Conservation (phyloP, 2,329 filamentous ascomycete species). For the Karstenula rhodostoma region DNA sequence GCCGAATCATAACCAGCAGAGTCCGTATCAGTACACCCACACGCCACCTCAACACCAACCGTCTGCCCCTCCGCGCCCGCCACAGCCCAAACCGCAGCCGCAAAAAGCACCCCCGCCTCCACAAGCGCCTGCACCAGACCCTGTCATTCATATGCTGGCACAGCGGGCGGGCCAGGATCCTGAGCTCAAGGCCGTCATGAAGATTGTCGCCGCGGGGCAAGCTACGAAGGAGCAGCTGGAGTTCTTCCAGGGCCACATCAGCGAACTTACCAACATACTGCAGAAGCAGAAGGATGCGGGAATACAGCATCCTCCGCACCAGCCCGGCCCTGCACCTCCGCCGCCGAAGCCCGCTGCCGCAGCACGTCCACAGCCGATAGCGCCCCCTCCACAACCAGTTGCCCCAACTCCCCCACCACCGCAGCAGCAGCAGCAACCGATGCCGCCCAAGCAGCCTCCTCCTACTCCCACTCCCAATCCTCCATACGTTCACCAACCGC, state of each 20-base stretch:
- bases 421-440: constrained; percentile 18
- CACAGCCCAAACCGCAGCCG: constrained; percentile 39
- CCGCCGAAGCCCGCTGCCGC: constrained; percentile 27
- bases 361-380: constrained; percentile 24
- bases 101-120: constrained; percentile 33
- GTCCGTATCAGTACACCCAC: constrained; percentile 37
- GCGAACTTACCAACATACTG: constrained; percentile 71
- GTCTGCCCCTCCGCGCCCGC: constrained; percentile 40
- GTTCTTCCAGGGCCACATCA: constrained; percentile 81
- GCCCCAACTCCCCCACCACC: constrained; percentile 8
- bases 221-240: constrained; percentile 75
- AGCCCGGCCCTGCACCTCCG: constrained; percentile 16
- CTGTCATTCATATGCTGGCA: constrained; percentile 81
- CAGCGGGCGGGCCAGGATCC: constrained; percentile 77
- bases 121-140: constrained; percentile 64
- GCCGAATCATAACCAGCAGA: constrained; percentile 43
- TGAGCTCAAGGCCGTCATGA: constrained; percentile 80
- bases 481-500: constrained; percentile 27
- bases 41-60: constrained; percentile 33
- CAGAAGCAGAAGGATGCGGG: constrained; percentile 51
- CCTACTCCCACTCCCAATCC: constrained; percentile 17
- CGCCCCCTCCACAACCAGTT: constrained; percentile 23
- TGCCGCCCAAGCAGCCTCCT: constrained; percentile 22
- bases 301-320: constrained; percentile 24
- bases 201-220: constrained; percentile 78